Conservation (phyloP, 345 rosid genomes). For the Physaria fendleri region DNA sequence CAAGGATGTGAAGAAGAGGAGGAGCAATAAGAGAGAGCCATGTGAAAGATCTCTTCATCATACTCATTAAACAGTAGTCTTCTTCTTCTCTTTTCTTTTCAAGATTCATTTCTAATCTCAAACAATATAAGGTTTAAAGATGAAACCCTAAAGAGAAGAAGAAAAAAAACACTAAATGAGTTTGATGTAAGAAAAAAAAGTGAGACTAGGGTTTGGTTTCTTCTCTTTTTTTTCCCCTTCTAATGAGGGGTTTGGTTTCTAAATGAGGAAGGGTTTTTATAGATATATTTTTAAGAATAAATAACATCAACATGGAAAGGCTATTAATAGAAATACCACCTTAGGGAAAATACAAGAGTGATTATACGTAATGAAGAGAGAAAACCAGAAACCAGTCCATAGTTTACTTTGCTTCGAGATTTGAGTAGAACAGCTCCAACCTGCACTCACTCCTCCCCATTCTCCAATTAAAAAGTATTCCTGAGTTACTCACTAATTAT, state of each 20-base stretch:
- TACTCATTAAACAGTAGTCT: constrained; percentile 27
- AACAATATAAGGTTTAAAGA: background rate
- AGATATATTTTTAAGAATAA: background rate
- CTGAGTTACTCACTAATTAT: background rate
- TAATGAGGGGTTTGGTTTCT: constrained; percentile 7
- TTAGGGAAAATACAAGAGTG: background rate
- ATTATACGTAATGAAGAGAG: background rate
- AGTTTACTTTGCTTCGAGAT: constrained; percentile 24
- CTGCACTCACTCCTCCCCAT: constrained; percentile 15
- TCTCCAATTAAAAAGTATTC: background rate
- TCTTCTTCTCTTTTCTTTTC: constrained; percentile 15
- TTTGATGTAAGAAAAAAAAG: background rate
- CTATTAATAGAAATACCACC: constrained; percentile 18
- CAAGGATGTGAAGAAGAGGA: constrained; percentile 25
- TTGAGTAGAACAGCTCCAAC: constrained; percentile 18
- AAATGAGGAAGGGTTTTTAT: background rate
- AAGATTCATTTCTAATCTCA: constrained; percentile 12
- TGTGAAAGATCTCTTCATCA: constrained; percentile 30
- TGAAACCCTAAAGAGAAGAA: background rate
- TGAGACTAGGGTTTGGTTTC: constrained; percentile 5
- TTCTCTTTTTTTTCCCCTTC: too few species aligned
- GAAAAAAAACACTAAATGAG: background rate
- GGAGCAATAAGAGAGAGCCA: constrained; percentile 31
- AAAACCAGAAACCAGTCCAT: constrained; percentile 23
- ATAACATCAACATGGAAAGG: constrained; percentile 5